phyloP scores from a whole-genome alignment of 2,329 filamentous ascomycete genomes.

The Colletotrichum lini region DNA sequence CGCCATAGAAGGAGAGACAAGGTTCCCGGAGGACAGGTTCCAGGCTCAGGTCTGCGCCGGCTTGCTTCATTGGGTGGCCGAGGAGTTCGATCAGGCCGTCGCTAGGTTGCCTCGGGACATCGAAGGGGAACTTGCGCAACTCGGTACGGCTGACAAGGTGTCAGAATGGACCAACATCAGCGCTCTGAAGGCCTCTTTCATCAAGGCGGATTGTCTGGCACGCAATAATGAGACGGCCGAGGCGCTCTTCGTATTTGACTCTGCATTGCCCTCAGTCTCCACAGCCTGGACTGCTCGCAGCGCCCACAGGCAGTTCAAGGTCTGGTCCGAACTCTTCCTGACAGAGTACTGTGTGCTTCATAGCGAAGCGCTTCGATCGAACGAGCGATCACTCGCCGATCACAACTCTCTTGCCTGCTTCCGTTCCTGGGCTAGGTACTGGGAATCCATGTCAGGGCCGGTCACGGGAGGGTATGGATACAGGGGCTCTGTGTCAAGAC shows the following conservation, averaged over 20 bases:
- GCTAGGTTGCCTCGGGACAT: conserved; percentile 75
- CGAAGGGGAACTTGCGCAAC: conserved; percentile 65
- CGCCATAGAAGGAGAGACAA: conserved; percentile 71
- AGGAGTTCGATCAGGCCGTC: conserved; percentile 75
- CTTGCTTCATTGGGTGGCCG: conserved; percentile 86
- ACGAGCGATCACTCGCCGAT: conserved; percentile 65
- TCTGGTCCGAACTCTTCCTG: conserved; percentile 85
- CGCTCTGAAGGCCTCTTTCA: conserved; percentile 82
- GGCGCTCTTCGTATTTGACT: conserved; percentile 76
- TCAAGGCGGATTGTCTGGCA: conserved; percentile 77
- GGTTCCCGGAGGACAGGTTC: conserved; percentile 72
- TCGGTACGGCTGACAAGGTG: conserved; percentile 67
- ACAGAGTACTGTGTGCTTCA: conserved; percentile 82
- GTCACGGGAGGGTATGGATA: conserved; percentile 70
- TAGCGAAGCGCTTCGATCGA: conserved; percentile 70
- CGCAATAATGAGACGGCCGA: conserved; percentile 65
- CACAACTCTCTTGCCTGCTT: conserved; percentile 69
- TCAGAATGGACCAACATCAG: conserved; percentile 88
- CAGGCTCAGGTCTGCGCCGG: conserved; percentile 88
- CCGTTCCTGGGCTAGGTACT: conserved; percentile 80
- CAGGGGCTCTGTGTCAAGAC: conserved; percentile 71
- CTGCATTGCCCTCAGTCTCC: conserved; percentile 75
- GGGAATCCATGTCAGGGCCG: conserved; percentile 66
- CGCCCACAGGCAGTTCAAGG: conserved; percentile 75
- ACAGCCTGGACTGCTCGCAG: conserved; percentile 65